Base-by-base conservation (phyloP, 2,329 filamentous ascomycete genomes). In the Sarocladium oryzae region DNA sequence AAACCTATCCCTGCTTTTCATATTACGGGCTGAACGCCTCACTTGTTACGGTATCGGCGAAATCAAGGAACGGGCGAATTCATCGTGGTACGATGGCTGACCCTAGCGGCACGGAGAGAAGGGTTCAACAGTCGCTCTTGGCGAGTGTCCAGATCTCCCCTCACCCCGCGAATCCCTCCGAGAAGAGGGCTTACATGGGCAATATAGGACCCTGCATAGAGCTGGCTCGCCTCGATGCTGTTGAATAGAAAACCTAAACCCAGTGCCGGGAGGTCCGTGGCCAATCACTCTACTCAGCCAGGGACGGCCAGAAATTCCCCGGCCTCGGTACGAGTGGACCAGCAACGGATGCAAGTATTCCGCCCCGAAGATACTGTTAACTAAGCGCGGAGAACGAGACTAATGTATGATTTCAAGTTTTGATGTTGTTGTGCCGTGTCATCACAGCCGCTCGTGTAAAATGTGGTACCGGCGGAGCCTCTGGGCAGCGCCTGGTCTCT, bases 161-260 rank as follows among this genome's bases (percentile, higher is more conserved):
- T 43, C n/a, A 43, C 20, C 40, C 40, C 40, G 40, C 40, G 40
- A 26, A n/a, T 15, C 9, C 21, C 7, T 30, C 28, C 28, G 28
- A 30, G 13, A 24, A 43, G 40, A 16, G 16, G 40, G 40, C 40
- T 28, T 43, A 28, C 40, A 43, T 8, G 40, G 18, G 13, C n/a
- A 40, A 43, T 43, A 43, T 18, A 33, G 43, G 43, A 48, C 43
- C 43, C 43, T 48, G 43, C 43, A 48, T 48, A 48, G 43, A 48
- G 40, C 40, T 43, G 40, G 40, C 13, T 9, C n/a, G n/a, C 16
- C 26, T 32, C 16, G 43, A 4, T 20, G 26, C 3, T 48, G n/a
- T 21, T 11, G 26, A 20, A 20, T 4, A 32, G 43, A 33, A 48
- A 48, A 24, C 43, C 28, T 48, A 33, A 33, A 48, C 26, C n/a